Percentiles rank a stretch among this genome's conserved stretches.
phyloP scores from a whole-genome alignment of 2,329 filamentous ascomycete species.

The Pseudogymnoascus sp. region DNA sequence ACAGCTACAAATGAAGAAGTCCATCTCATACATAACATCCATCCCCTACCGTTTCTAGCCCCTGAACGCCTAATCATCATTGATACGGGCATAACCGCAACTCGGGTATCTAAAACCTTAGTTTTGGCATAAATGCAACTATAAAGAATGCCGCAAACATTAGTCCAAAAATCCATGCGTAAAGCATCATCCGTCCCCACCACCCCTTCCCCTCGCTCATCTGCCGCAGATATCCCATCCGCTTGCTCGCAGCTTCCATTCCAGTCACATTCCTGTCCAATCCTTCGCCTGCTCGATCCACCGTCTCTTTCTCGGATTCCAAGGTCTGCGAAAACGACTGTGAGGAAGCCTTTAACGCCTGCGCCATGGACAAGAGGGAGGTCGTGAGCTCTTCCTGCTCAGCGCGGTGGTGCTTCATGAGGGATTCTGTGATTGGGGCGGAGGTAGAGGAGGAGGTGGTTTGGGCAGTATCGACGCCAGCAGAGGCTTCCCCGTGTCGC shows the following conservation, averaged over 20 bases:
- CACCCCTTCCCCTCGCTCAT: slow-evolving; percentile 87
- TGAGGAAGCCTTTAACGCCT: slow-evolving; percentile 68
- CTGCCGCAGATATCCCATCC: slow-evolving; percentile 67
- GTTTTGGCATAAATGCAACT: slow-evolving; percentile 80
- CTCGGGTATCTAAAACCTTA: slow-evolving; percentile 58
- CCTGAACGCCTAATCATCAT: slow-evolving; percentile 3
- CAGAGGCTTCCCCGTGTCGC: slow-evolving; percentile 14
- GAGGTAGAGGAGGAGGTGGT: slow-evolving; percentile 23
- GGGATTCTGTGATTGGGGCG: slow-evolving; percentile 52
- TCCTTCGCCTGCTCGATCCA: slow-evolving; percentile 63
- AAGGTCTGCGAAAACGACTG: slow-evolving; percentile 64
- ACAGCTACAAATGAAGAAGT: not conserved
- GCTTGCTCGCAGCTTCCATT: slow-evolving; percentile 67
- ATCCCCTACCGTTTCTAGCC: slow-evolving; percentile 7
- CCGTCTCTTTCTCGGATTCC: slow-evolving; percentile 62
- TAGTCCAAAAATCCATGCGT: slow-evolving; percentile 73
- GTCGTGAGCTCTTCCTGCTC: slow-evolving; percentile 79
- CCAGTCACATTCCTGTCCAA: slow-evolving; percentile 69
- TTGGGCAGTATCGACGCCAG: slow-evolving; percentile 11
- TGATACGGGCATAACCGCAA: not conserved
- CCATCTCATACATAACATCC: slow-evolving; percentile 6
- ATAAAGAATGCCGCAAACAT: slow-evolving; percentile 72
- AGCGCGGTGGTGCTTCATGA: slow-evolving; percentile 66
- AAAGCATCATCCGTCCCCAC: slow-evolving; percentile 77
- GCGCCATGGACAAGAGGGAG: slow-evolving; percentile 74